phyloP scores from a whole-genome alignment of 1,284 basidiomycete species.

The Ganoderma multipileum region DNA sequence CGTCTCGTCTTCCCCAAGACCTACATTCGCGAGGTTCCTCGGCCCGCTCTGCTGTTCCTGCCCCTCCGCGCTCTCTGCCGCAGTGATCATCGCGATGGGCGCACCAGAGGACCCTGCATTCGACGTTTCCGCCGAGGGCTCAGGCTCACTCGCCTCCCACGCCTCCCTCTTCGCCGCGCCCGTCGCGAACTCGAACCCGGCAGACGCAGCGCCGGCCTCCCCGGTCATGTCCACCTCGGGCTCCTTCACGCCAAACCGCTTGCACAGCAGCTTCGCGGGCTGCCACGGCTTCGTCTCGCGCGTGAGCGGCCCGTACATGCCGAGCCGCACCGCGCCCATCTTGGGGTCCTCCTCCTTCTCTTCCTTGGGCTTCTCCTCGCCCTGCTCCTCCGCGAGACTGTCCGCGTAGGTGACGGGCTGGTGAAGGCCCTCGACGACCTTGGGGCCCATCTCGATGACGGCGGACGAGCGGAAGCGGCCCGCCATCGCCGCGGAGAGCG shows the following conservation, averaged over 20 bases:
- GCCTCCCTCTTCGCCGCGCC: conserved; percentile 27
- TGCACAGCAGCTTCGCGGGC: conserved; percentile 86
- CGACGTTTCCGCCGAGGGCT: conserved; percentile 16
- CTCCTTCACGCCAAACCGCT: conserved; percentile 93
- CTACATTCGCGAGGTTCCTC: conserved; percentile 77
- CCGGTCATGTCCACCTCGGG: conserved; percentile 54
- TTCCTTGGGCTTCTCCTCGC: conserved; percentile 41
- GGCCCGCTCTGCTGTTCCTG: conserved; percentile 38
- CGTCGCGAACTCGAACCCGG: conserved; percentile 29
- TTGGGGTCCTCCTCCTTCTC: conserved; percentile 68
- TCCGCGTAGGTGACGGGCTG: conserved; percentile 51
- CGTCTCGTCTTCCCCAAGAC: conserved; percentile 86
- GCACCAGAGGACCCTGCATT: conserved; percentile 23
- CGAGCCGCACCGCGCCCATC: conserved; percentile 81
- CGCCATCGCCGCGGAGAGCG: conserved; percentile 92
- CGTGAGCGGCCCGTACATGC: conserved; percentile 90
- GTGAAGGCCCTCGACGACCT: conserved; percentile 78
- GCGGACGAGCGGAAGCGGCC: conserved; percentile 87
- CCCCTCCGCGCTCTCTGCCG: conserved; percentile 14
- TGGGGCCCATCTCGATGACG: conserved; percentile 66
- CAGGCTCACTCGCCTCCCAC: neutral
- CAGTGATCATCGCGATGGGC: conserved; percentile 7
- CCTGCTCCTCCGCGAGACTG: conserved; percentile 38
- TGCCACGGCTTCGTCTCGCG: conserved; percentile 79
- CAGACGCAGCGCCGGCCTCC: conserved; percentile 28